These are phyloP conservation scores for Stygiomarasmius scandens DNA, from an alignment of 1,284 basidiomycete genomes.

Conservation along the genomic window DNA sequence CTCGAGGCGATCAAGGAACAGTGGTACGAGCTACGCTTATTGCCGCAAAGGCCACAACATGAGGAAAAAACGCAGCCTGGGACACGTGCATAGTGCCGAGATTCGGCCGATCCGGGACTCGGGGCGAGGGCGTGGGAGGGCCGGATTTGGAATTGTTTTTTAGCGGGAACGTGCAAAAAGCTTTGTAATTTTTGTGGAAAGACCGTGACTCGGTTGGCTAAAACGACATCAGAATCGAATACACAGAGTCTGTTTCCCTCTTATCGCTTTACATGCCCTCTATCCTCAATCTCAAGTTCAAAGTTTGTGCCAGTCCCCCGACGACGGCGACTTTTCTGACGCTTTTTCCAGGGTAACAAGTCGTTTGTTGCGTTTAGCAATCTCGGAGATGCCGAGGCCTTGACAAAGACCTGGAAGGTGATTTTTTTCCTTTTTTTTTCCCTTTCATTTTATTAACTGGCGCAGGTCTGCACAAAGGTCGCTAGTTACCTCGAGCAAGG, in stretches of 20 bases:
- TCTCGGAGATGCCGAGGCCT: conserved; percentile 76
- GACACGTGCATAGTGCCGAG: not conserved
- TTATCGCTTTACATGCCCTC: conserved; percentile 56
- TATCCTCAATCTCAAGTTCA: conserved; percentile 87
- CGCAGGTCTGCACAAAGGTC: conserved; percentile 80
- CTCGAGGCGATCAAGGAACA: too few species aligned
- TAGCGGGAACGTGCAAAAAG: not conserved
- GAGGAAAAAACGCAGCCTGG: not conserved
- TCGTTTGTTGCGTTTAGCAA: conserved; percentile 88
- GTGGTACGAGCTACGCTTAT: not conserved
- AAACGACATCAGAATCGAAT: not conserved
- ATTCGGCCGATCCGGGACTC: not conserved
- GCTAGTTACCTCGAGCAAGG: conserved; percentile 86
- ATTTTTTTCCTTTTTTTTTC: conserved; percentile 17
- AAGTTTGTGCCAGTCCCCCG: conserved; percentile 48
- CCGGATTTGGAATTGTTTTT: not conserved
- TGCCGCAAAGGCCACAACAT: not conserved
- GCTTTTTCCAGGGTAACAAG: conserved; percentile 72
- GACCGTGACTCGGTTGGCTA: not conserved
- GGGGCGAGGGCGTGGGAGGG: not conserved
- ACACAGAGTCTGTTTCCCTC: not conserved
- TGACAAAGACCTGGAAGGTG: conserved; percentile 88
- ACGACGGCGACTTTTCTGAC: conserved; percentile 24
- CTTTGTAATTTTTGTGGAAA: not conserved
- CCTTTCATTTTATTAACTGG: conserved; percentile 15